Base-by-base conservation (phyloP, 371 early-diverging fungal species). In the Mucor saturninus region DNA sequence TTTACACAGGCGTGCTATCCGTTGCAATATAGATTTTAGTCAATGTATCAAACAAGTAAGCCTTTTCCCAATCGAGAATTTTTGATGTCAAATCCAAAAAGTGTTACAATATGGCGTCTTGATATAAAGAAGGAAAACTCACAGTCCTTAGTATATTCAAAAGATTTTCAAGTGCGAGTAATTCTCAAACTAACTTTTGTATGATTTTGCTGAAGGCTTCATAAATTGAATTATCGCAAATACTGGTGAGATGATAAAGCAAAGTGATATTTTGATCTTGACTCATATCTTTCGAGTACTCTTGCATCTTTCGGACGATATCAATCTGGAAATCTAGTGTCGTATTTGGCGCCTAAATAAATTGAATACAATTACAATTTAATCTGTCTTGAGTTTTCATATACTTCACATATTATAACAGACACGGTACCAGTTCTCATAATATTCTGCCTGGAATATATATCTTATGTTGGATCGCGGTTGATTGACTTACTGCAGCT, bases 201-300 rank as follows among this genome's bases (percentile, higher is more conserved):
- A 95, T 86, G 45, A 97, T 95, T 63, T 93, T 94, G 54, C 92
- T 92, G 59, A 97, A 89, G 1, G 98, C 98, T 75, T 97, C 98
- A 76, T 89, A 93, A 51, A 98, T 91, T 0, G 92, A 92, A 68
- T 94, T 93, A 72, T 94, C 94, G 65, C 95, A 96, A 51, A 97
- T 95, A 54, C 91, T 89, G 0, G 96, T 95, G 56, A 94, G 79
- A 71, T 95, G 90, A 70, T 95, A 97, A 2, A 83, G 80, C 35
- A 97, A 63, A 28, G 83, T 88, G 39, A 94, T 85, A 63, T 86
- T 82, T 67, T 95, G 89, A 46, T 93, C 75, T 66, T 89, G 89
- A 31, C 56, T 58, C 42, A 86, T 89, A 65, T 93, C 94, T 3
- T 83, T 83, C 37, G 97, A 75, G 56, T 90, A 94, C 64, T 95